phyloP scores from a whole-genome alignment of 75 land plant species.

The Adiantum capillusveneris region DNA sequence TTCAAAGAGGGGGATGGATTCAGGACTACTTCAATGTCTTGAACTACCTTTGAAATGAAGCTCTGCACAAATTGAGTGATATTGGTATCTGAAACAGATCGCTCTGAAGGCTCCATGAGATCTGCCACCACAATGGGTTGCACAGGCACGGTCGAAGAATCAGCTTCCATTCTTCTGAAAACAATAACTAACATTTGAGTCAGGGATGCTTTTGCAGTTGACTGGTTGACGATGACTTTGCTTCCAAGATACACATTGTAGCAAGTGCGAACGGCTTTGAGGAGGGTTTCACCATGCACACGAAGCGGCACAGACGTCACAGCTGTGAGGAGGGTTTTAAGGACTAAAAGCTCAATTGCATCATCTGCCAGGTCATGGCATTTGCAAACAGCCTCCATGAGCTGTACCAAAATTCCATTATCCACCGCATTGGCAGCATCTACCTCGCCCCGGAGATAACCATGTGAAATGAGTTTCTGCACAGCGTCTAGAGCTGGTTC shows the following conservation, averaged over 20 bases:
- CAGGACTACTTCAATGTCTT: conserved; percentile 88
- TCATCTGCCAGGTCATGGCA: conserved; percentile 81
- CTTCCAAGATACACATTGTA: conserved; percentile 84
- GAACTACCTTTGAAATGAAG: conserved; percentile 85
- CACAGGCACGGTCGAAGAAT: conserved; percentile 84
- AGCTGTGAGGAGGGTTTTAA: conserved; percentile 83
- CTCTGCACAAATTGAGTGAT: conserved; percentile 80
- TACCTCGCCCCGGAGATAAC: conserved; percentile 80
- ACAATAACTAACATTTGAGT: conserved; percentile 98
- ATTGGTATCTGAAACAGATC: conserved; percentile 41
- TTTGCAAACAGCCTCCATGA: conserved; percentile 78
- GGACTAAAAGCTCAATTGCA: conserved; percentile 58
- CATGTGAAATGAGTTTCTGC: conserved; percentile 81
- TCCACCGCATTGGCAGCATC: conserved; percentile 60
- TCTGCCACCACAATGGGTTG: conserved; percentile 98
- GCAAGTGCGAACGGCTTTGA: conserved; percentile 81
- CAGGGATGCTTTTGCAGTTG: conserved; percentile 95
- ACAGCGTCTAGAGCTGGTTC: conserved; percentile 84
- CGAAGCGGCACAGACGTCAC: conserved; percentile 77
- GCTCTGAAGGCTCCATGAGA: conserved; percentile 77
- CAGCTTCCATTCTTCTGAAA: conserved; percentile 97
- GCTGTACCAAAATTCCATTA: conserved; percentile 38
- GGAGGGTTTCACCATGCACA: conserved; percentile 85
- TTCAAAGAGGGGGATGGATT: conserved; percentile 53
- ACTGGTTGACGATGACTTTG: conserved; percentile 81